Percentiles rank a stretch among this genome's conserved stretches.
Evolutionary conservation across 768 basidiomycete species (phyloP).

Genomic region (Macrolepiota dolichaula): DNA sequence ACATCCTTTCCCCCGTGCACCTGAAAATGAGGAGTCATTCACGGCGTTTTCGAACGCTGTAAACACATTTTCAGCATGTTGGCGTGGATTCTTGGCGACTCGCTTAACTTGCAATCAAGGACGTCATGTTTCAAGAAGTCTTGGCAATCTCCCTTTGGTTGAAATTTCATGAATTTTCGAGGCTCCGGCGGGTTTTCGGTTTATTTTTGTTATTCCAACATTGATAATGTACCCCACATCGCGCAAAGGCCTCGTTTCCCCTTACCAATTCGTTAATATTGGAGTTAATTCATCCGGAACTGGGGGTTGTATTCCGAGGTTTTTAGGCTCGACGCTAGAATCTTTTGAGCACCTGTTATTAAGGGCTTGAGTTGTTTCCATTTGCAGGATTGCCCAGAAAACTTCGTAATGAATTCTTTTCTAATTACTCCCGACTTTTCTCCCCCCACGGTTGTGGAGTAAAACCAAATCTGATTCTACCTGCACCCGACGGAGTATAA

Average conservation of each 20-base stretch:
- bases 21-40: not conserved
- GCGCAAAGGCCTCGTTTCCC: not conserved
- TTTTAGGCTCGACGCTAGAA: not conserved
- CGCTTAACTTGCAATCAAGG: not conserved
- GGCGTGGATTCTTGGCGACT: not conserved
- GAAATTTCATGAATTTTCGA: not conserved
- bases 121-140: not conserved
- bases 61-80: not conserved
- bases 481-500: not conserved
- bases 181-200: not conserved
- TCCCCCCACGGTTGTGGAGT: not conserved
- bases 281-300: not conserved
- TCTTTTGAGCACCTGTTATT: not conserved
- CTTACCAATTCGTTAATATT: not conserved
- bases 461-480: not conserved
- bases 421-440: not conserved
- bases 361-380: not conserved
- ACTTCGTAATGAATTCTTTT: not conserved
- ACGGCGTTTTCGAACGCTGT: not conserved
- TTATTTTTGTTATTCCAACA: not conserved
- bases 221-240: not conserved
- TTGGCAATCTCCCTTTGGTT: not conserved
- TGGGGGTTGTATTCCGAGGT: not conserved
- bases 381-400: not conserved
- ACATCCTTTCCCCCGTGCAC: not conserved